A percentile compares a stretch with the other conserved stretches of the same genome.
These are phyloP conservation scores for Exsudoporus frostii DNA, from an alignment of 768 basidiomycete genomes.

Conservation along the genomic window DNA sequence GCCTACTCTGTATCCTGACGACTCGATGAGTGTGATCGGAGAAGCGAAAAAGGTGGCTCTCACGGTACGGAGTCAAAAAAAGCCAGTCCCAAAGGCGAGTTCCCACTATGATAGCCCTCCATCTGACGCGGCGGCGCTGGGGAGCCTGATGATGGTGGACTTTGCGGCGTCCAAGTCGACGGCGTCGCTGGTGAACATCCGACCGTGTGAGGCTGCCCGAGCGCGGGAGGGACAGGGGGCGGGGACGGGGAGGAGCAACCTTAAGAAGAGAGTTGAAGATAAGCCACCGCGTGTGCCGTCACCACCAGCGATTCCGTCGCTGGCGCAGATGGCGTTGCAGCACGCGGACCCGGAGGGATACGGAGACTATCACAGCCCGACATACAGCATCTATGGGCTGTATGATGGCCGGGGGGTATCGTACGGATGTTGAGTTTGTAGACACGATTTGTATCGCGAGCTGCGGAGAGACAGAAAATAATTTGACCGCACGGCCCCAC, in stretches of 20 bases:
- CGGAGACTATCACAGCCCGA: constrained; percentile 71
- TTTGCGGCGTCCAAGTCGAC: constrained; percentile 42
- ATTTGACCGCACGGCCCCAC: constrained; percentile 1
- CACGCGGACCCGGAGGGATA: constrained; percentile 61
- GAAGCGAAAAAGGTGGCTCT: constrained; percentile 29
- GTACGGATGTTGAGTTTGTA: constrained; percentile 22
- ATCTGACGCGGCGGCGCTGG: constrained; percentile 47
- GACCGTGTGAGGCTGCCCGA: constrained; percentile 21
- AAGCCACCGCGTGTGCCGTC: constrained; percentile 78
- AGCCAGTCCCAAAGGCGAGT: constrained; percentile 28
- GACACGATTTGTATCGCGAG: constrained; percentile 15
- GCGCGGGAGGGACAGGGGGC: constrained; percentile 27
- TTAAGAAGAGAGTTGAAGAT: constrained; percentile 44
- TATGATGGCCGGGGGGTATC: too few relatives aligned
- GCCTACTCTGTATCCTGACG: constrained; percentile 67
- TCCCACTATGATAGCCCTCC: constrained; percentile 21
- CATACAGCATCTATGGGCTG: constrained; percentile 77
- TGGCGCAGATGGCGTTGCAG: constrained; percentile 71
- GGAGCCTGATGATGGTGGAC: constrained; percentile 62
- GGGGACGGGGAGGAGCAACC: constrained; percentile 20
- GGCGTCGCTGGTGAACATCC: constrained; percentile 32
- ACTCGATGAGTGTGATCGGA: constrained; percentile 62
- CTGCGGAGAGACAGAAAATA: constrained; percentile 20
- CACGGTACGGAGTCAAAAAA: constrained; percentile 31
- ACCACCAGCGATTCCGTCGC: constrained; percentile 67